These are phyloP conservation scores for Aquilaria sinensis DNA, from an alignment of 345 rosid species.

Conservation along the genomic window DNA sequence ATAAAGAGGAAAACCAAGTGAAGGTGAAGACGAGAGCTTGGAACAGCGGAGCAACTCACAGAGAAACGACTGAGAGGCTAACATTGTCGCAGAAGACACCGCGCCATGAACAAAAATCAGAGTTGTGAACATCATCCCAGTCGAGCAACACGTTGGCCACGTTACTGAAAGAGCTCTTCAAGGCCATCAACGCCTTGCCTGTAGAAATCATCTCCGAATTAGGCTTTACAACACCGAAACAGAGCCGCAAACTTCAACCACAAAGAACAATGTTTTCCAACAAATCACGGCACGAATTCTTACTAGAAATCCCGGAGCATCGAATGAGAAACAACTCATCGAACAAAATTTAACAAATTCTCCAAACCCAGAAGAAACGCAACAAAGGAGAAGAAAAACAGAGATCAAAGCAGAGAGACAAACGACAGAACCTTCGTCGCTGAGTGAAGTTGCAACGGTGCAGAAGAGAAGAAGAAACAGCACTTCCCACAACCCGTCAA, in stretches of 20 bases:
- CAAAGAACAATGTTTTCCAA: neutral
- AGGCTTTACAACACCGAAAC: neutral
- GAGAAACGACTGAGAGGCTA: slow-evolving; percentile 53
- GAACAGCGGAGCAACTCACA: slow-evolving; percentile 35
- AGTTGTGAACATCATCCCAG: slow-evolving; percentile 65
- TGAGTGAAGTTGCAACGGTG: slow-evolving; percentile 39
- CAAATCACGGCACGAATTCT: neutral
- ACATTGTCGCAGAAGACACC: slow-evolving; percentile 72
- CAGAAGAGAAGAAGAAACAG: slow-evolving; percentile 20
- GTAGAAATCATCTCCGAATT: slow-evolving; percentile 10
- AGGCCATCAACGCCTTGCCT: slow-evolving; percentile 73
- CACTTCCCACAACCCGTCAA: slow-evolving; percentile 13
- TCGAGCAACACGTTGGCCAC: slow-evolving; percentile 62
- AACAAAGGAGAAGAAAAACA: neutral
- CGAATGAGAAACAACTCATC: neutral
- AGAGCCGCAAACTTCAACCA: neutral
- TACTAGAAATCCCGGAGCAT: neutral
- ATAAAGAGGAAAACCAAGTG: neutral
- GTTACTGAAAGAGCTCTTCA: slow-evolving; percentile 73
- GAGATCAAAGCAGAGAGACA: neutral
- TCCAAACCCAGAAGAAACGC: neutral
- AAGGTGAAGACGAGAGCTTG: neutral
- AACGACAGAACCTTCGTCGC: slow-evolving; percentile 43
- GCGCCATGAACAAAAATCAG: slow-evolving; percentile 81
- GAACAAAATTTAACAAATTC: neutral